phyloP scores from a whole-genome alignment of 2,329 filamentous ascomycete species.

The Trichoderma semiorbis region DNA sequence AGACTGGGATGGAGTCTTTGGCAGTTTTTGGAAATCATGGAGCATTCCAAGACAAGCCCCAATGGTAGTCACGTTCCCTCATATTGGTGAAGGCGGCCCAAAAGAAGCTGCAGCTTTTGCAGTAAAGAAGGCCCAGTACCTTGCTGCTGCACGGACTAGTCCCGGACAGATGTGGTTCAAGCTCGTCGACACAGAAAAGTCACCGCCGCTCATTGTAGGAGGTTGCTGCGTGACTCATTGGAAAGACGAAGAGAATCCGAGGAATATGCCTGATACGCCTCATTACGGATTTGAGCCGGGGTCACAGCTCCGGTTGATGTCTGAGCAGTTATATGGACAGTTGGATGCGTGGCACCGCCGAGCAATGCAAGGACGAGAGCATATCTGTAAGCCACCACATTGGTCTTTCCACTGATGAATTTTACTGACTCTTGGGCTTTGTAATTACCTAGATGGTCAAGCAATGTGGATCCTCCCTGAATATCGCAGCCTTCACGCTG shows the following conservation, averaged over 20 bases:
- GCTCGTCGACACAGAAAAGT: neutral
- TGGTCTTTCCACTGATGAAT: neutral
- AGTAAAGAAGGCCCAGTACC: neutral
- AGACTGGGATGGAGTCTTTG: slow-evolving; percentile 5
- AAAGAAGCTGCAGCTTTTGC: neutral
- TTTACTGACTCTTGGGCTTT: neutral
- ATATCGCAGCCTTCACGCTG: neutral
- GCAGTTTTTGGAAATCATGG: slow-evolving; percentile 6
- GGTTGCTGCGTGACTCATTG: neutral
- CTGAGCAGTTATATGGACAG: slow-evolving; percentile 1
- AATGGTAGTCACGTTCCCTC: slow-evolving; percentile 9
- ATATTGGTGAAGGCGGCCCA: neutral
- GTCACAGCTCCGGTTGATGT: neutral
- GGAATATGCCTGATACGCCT: neutral
- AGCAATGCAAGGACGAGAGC: neutral
- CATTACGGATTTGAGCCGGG: neutral
- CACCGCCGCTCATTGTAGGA: neutral
- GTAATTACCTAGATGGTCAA: neutral
- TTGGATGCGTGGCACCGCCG: neutral
- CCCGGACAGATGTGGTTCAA: slow-evolving; percentile 7
- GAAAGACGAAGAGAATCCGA: neutral
- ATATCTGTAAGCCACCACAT: neutral
- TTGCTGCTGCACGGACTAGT: neutral
- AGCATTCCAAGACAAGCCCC: neutral
- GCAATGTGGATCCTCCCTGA: neutral